Evolutionary conservation across 192 early-diverging fungal species (phyloP), one percentile per base, ranked within the genome.

Genomic region (Dissophora ornata): DNA sequence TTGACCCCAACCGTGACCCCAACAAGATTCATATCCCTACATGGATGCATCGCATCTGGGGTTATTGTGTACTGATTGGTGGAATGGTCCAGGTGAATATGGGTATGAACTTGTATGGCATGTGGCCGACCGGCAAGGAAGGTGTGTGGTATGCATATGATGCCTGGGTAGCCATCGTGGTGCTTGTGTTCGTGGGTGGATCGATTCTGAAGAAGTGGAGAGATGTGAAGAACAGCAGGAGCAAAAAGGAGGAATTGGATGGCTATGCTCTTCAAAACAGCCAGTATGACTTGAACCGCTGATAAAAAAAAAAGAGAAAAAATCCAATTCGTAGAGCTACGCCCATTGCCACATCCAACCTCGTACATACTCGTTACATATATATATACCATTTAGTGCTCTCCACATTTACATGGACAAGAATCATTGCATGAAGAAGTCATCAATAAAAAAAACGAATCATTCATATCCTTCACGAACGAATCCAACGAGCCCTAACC

Each of bases 1-100:
- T 52, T 19, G 24, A 75, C 22, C 55, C 55, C 36, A 16, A 57
- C 38, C 19, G 42, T 44, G 44, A 45, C 18, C 57, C 44, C 11
- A 59, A 24, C n/a, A 45, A 42, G 57, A 40, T 59, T 11, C 57
- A 59, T 44, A 15, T 73, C 33, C 25, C 52, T 6, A 73, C 69
- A 0, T 73, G 60, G 69, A 51, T 62, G 25, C 69, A 73, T 58
- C 53, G 61, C 0, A 25, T 38, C 34, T 73, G 69, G 69, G 69
- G 61, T 2, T 73, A 73, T 46, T 2, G 34, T 1, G 40, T 73
- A 5, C n/a, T 73, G 15, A 51, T 73, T 25, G 19, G 12, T 0
- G 69, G 69, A 9, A 18, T 64, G 24, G 22, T 42, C 2, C 69
- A 73, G 30, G 48, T 73, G 21, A 3, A 63, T 12, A 26, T 73